These are phyloP conservation scores for Glycyrrhiza uralensis DNA, from an alignment of 306 rosid genomes.

Conservation along the genomic window DNA sequence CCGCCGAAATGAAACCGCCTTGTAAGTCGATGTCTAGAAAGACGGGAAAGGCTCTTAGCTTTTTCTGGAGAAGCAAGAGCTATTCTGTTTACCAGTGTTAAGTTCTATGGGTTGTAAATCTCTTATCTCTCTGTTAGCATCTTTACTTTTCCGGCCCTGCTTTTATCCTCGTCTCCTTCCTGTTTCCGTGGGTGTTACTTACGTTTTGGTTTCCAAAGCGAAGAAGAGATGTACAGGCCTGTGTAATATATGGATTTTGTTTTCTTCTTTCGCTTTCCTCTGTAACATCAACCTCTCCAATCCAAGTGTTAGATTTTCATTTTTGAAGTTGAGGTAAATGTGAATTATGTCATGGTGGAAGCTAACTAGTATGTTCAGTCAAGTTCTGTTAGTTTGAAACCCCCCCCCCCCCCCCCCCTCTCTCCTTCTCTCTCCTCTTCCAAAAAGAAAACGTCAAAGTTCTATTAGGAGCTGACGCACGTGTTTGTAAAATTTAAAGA, in stretches of 20 bases:
- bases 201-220: conserved; percentile 40
- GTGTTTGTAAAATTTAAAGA: not conserved
- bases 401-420: not conserved
- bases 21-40: conserved; percentile 78
- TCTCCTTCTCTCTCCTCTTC: no score
- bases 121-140: conserved; percentile 47
- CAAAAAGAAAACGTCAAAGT: not conserved
- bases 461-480: not conserved
- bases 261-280: conserved; percentile 30
- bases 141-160: conserved; percentile 21
- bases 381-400: no score
- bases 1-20: conserved; percentile 60
- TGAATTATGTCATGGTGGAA: conserved; percentile 10
- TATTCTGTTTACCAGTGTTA: conserved; percentile 91
- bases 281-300: conserved; percentile 41
- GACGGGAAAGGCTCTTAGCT: conserved; percentile 65
- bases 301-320: conserved; percentile 16
- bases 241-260: conserved; percentile 76
- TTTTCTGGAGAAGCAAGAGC: conserved; percentile 80
- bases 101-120: conserved; percentile 53
- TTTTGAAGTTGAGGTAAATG: not conserved
- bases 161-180: conserved; percentile 12
- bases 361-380: not conserved
- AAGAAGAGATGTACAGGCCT: conserved; percentile 76
- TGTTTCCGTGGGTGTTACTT: conserved; percentile 34